Evolutionary conservation across 306 rosid species (phyloP).

Genomic region (apple (Malus domestica)): ASM211411v1 NC_041802.1:30148001-30148500

Average conservation of each 20-base stretch:
- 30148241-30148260: not conserved
- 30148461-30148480: not conserved
- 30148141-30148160: slow-evolving; percentile 28
- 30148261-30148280: not conserved
- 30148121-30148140: slow-evolving; percentile 36
- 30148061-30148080: slow-evolving; percentile 34
- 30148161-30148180: slow-evolving; percentile 34
- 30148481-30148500: not conserved
- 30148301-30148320: too few relatives aligned
- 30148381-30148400: too few relatives aligned
- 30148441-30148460: too few relatives aligned
- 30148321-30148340: too few relatives aligned
- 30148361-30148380: too few relatives aligned
- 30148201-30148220: not conserved
- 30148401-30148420: fast-evolving
- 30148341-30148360: too few relatives aligned
- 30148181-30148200: not conserved
- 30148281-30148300: too few relatives aligned
- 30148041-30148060: not conserved
- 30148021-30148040: slow-evolving; percentile 6
- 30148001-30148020: slow-evolving; percentile 1
- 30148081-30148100: slow-evolving; percentile 25
- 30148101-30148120: slow-evolving; percentile 33
- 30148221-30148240: not conserved
- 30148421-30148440: fast-evolving